phyloP scores from a whole-genome alignment of 345 rosid species.

The Pugionium dolabratum region DNA sequence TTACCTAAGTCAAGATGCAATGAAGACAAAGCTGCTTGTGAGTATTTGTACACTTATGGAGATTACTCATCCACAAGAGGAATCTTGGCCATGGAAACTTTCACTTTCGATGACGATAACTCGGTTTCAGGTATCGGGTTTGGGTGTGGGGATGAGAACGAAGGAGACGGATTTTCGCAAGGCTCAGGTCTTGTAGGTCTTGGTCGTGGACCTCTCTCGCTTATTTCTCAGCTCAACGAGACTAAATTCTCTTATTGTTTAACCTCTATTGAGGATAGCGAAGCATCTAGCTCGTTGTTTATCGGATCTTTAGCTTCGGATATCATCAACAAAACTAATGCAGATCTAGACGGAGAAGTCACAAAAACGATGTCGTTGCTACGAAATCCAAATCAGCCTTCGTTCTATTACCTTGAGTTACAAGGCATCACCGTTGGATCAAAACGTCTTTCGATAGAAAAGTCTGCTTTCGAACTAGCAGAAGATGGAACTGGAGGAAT shows the following conservation, averaged over 20 bases:
- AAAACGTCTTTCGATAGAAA: slow-evolving; percentile 55
- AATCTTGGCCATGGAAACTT: slow-evolving; percentile 58
- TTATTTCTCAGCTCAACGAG: slow-evolving; percentile 76
- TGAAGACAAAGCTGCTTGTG: slow-evolving; percentile 44
- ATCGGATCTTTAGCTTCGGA: slow-evolving; percentile 46
- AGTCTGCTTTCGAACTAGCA: slow-evolving; percentile 62
- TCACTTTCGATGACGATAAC: slow-evolving; percentile 55
- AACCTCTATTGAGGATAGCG: slow-evolving; percentile 58
- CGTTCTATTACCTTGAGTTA: slow-evolving; percentile 83
- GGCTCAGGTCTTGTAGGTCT: slow-evolving; percentile 91
- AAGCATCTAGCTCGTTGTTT: slow-evolving; percentile 59
- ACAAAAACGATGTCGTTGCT: slow-evolving; percentile 58
- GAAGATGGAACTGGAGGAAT: slow-evolving; percentile 86
- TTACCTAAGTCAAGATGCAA: slow-evolving; percentile 53
- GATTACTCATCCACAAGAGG: slow-evolving; percentile 90
- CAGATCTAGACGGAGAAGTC: slow-evolving; percentile 6
- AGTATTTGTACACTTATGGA: slow-evolving; percentile 75
- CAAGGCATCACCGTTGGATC: slow-evolving; percentile 83
- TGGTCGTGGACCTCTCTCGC: slow-evolving; percentile 69
- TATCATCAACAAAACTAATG: slow-evolving; percentile 1
- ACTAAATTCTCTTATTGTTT: slow-evolving; percentile 81
- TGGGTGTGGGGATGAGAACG: slow-evolving; percentile 82
- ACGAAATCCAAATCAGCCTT: slow-evolving; percentile 66
- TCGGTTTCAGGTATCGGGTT: slow-evolving; percentile 60
- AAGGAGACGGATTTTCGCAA: slow-evolving; percentile 82